Evolutionary conservation across 2,329 filamentous ascomycete species (phyloP).

Genomic region (Aspergillus novoparasiticus): DNA sequence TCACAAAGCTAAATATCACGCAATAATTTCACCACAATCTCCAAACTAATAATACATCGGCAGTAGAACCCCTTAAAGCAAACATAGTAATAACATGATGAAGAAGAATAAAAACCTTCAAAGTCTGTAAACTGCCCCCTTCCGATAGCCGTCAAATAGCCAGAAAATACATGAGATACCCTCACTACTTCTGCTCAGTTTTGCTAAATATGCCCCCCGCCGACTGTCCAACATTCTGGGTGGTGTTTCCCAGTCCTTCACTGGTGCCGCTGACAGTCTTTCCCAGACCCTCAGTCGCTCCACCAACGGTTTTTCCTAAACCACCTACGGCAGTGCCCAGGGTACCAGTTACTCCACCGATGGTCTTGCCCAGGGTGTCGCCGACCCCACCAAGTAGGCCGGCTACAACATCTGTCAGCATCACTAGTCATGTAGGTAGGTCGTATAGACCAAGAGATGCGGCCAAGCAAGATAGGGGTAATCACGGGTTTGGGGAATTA

Average conservation of each 20-base stretch:
- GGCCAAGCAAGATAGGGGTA: background rate
- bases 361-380: slow-evolving; percentile 32
- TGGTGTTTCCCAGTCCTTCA: slow-evolving; percentile 33
- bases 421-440: background rate
- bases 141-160: background rate
- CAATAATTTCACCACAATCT: background rate
- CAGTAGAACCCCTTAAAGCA: background rate
- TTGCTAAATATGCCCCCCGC: slow-evolving; percentile 14
- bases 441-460: background rate
- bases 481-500: background rate
- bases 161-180: background rate
- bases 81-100: background rate
- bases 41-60: background rate
- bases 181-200: slow-evolving; percentile 4
- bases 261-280: slow-evolving; percentile 31
- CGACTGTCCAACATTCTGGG: slow-evolving; percentile 26
- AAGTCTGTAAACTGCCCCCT: background rate
- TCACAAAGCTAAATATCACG: background rate
- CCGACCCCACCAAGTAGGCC: slow-evolving; percentile 25
- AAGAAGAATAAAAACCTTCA: background rate
- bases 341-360: slow-evolving; percentile 37
- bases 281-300: slow-evolving; percentile 34
- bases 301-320: slow-evolving; percentile 37
- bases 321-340: slow-evolving; percentile 30
- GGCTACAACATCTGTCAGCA: slow-evolving; percentile 7